Percentiles rank a stretch among this genome's conserved stretches.
Evolutionary conservation across 306 rosid species (phyloP).

Genomic region (Acacia acuminata): DNA sequence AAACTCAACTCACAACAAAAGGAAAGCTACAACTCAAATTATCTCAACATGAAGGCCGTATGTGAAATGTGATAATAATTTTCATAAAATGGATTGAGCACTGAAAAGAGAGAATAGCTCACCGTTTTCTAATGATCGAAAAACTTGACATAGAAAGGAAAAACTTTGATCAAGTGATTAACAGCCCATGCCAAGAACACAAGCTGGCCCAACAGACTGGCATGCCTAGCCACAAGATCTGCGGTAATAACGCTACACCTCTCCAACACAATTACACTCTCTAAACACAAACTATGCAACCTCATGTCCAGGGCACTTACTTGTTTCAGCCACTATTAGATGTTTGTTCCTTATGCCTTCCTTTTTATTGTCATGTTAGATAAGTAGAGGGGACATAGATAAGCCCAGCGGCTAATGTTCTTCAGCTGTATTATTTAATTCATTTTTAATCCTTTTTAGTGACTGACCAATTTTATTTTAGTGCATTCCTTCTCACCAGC

Average conservation of each 20-base stretch:
- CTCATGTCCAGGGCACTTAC: conserved; percentile 48
- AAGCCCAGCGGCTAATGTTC: background rate
- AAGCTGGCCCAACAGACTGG: conserved; percentile 54
- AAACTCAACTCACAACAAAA: conserved; percentile 6
- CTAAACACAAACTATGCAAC: conserved; percentile 54
- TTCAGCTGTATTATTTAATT: background rate
- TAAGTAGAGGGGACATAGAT: no score
- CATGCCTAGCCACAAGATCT: conserved; percentile 48
- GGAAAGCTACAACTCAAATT: background rate
- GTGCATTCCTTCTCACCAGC: no score
- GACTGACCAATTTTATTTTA: conserved; percentile 12
- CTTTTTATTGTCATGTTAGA: no score
- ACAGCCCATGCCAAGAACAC: conserved; percentile 47
- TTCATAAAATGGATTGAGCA: no score
- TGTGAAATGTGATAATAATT: no score
- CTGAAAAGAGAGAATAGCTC: no score
- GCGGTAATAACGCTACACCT: conserved; percentile 34
- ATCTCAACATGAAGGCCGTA: background rate
- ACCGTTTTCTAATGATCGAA: no score
- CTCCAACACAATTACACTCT: conserved; percentile 42
- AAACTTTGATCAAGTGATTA: conserved; percentile 49
- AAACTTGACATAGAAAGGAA: no score
- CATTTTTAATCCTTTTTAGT: background rate
- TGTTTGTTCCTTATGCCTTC: background rate
- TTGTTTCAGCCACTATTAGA: conserved; percentile 37